A percentile compares a stretch with the other conserved stretches of the same genome.
These are phyloP conservation scores for Aureobasidium sp. DNA, from an alignment of 2,329 filamentous ascomycete genomes.

Conservation along the genomic window DNA sequence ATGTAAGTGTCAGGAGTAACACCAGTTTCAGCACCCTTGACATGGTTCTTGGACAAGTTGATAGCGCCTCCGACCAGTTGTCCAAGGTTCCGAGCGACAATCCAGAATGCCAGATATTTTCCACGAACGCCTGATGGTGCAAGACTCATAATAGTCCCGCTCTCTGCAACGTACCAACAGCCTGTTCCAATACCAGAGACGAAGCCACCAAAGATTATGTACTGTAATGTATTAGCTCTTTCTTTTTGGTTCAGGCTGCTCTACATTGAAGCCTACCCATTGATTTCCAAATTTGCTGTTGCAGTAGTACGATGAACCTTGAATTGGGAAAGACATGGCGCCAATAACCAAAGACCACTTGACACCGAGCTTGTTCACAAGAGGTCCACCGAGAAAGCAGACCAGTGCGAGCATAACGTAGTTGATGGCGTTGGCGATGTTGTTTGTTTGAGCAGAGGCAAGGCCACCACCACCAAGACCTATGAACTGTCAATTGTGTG, in stretches of 20 bases:
- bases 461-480: conserved; percentile 13
- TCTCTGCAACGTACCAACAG: conserved; percentile 9
- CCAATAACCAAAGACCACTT: conserved; percentile 12
- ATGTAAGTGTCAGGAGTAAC: conserved; percentile 37
- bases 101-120: conserved; percentile 12
- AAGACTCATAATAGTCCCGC: conserved; percentile 8
- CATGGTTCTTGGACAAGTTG: conserved; percentile 12
- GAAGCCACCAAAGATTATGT: conserved; percentile 37
- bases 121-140: conserved; percentile 8
- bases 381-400: conserved; percentile 9
- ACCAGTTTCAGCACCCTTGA: conserved; percentile 4
- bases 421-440: conserved; percentile 1
- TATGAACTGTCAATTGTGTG: background rate
- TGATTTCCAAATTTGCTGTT: conserved; percentile 14
- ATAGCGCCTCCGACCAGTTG: conserved; percentile 12
- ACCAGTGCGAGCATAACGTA: conserved; percentile 12
- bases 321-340: conserved; percentile 9
- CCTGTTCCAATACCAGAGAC: conserved; percentile 10
- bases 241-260: background rate
- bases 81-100: conserved; percentile 10
- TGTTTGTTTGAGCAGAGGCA: conserved; percentile 6
- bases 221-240: conserved; percentile 35
- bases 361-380: conserved; percentile 12
- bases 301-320: conserved; percentile 12
- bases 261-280: background rate